Base-by-base conservation (phyloP, 2,329 filamentous ascomycete genomes). In the Aureobasidium zeae region DNA sequence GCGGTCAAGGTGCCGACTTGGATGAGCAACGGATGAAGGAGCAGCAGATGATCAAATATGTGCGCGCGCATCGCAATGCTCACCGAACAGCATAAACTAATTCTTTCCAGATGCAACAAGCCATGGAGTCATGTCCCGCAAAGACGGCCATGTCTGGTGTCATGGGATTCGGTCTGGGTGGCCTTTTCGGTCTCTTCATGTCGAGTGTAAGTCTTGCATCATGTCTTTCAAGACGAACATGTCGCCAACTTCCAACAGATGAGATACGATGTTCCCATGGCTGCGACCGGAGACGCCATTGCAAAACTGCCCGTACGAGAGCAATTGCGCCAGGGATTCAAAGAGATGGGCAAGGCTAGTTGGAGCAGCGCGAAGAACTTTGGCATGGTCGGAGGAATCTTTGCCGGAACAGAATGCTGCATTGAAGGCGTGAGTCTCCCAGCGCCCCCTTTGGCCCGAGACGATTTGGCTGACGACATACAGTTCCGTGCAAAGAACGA, bases 101-200 rank as follows among this genome's bases (percentile, higher is more conserved):
- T 20, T 10, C 5, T 3, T 9, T 15, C 6, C 53, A 91, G 84
- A 82, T 94, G 69, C 78, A 86, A 72, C 66, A 71, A 17, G 77
- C 79, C 31, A 94, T 95, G 86, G 88, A 96, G 65, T 93, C 86
- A 24, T 98, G 91, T 61, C 78, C 82, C 17, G 81, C 81, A 46
- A 98, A 98, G 65, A 84, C 86, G 13, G 81, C 78, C 54, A 83
- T 98, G 66, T 84, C 88, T 0, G 91, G 89, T 46, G 85, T 83
- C 17, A 93, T 93, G 77, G 91, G 91, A 12, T 95, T 95, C 57
- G 91, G 81, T 26, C 81, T 98, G 52, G 91, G 91, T 50, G 91
- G 87, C 57, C 71, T 93, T 31, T 98, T 98, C 55, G 91, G 91
- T 54, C 75, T 96, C 57, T 98, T 98, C 71, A 98, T 96, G 89